Base-by-base conservation (phyloP, 2,329 filamentous ascomycete species). In the Colletotrichum sp. region DNA sequence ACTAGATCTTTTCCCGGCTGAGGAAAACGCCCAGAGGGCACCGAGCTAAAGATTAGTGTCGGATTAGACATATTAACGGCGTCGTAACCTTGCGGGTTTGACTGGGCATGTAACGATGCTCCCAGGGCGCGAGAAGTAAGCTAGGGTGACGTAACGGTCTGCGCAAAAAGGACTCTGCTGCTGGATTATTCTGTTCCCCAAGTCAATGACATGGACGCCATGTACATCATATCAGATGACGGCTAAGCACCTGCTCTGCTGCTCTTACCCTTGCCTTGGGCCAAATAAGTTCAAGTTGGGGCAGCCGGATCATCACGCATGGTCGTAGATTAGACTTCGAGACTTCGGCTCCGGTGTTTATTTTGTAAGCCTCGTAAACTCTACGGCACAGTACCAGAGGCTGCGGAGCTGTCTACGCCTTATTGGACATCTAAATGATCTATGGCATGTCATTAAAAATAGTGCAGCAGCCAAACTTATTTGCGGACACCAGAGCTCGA, bases 401-500 rank as follows among this genome's bases (percentile, higher is more conserved):
- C 2, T 59, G 18, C 10, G 5, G 2, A 13, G 3, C 26, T 59
- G 55, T 3, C 13, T 9, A 28, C 8, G 55, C 21, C 24, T 28
- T 10, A 57, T 57, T 13, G 6, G 12, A 24, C 24, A 26, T 59
- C 21, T 18, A 13, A 16, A 59, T 3, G 8, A 28, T 28, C 15
- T 15, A 28, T 26, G 12, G 6, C 8, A 16, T 12, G 24, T 10
- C 21, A 16, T 59, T 24, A 59, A 6, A 10, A 28, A 9, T 10
- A 24, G 8, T 18, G 15, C 13, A 8, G 2, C 0, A 36, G 13
- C 6, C 34, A 8, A 59, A 1, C 4, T 8, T 13, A 0, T 28
- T 28, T 8, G 24, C n/a, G 16, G 5, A 16, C 2, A 21, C 13
- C 13, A 15, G 21, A 59, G 6, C n/a, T 28, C 16, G 0, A 59